Percentiles rank a stretch among this genome's conserved stretches.
Conservation (phyloP, 176 grass and related monocot genomes). For the Rhipidocladum racemiflorum region DNA sequence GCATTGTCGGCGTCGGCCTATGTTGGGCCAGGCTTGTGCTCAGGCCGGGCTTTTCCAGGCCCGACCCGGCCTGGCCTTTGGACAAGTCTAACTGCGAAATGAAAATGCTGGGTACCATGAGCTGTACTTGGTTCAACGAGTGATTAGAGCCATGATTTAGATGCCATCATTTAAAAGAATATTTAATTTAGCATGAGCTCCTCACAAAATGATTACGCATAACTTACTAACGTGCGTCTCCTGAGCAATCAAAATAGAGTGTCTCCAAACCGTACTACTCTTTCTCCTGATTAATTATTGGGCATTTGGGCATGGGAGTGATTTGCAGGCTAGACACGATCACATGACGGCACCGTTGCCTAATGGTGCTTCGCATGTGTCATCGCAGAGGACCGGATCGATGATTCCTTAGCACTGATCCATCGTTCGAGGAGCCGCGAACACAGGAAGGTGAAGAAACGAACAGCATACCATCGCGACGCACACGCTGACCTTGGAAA, state of each 20-base stretch:
- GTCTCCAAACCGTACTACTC: background rate
- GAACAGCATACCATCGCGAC: background rate
- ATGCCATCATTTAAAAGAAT: background rate
- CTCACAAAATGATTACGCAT: background rate
- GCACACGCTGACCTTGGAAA: background rate
- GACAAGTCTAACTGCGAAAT: no score
- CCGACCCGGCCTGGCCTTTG: no score
- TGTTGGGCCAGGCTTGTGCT: no score
- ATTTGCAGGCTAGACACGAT: background rate
- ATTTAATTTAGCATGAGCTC: background rate
- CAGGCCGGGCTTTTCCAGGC: no score
- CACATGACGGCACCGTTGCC: background rate
- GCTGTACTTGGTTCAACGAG: background rate
- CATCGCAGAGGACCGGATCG: background rate
- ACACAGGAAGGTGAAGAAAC: background rate
- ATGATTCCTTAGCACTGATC: background rate
- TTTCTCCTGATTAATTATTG: no score
- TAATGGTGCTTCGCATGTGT: background rate
- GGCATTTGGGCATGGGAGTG: background rate
- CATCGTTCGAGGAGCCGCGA: background rate
- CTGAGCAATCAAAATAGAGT: background rate
- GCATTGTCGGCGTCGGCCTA: no score
- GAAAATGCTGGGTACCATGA: background rate
- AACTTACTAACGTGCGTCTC: background rate
- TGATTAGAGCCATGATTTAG: background rate